A percentile compares a stretch with the other conserved stretches of the same genome.
phyloP scores from a whole-genome alignment of 1,139 yeast species.

The Zhuliangozyma blackwelliae region DNA sequence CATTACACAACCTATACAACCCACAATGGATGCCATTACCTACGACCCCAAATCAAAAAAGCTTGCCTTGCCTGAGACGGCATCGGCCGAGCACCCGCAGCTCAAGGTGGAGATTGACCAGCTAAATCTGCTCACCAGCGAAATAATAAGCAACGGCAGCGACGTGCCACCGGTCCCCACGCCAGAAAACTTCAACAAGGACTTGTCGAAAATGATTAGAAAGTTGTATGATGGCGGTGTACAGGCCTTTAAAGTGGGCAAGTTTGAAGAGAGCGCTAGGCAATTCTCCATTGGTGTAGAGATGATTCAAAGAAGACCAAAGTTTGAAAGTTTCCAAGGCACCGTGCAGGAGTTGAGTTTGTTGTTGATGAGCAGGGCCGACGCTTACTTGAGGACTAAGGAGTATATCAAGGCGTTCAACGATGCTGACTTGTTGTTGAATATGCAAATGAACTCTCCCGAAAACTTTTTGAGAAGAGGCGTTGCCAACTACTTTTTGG shows the following conservation, averaged over 20 bases:
- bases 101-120: constrained; percentile 52
- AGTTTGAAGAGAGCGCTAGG: constrained; percentile 67
- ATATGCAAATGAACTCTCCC: constrained; percentile 63
- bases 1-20: no score
- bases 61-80: constrained; percentile 23
- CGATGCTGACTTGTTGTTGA: constrained; percentile 72
- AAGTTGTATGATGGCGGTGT: constrained; percentile 75
- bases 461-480: constrained; percentile 84
- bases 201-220: constrained; percentile 61
- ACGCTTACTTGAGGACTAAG: constrained; percentile 65
- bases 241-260: constrained; percentile 55
- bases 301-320: constrained; percentile 74
- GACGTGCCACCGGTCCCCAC: constrained; percentile 72
- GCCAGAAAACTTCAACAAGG: constrained; percentile 49
- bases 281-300: constrained; percentile 75
- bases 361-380: constrained; percentile 77
- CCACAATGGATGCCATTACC: constrained; percentile 1
- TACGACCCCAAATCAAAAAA: constrained; percentile 28
- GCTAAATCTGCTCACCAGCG: constrained; percentile 58
- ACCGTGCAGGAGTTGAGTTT: constrained; percentile 73
- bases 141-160: constrained; percentile 53
- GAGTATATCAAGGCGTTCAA: constrained; percentile 70
- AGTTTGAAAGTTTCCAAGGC: constrained; percentile 80
- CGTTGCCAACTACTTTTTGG: constrained; percentile 65
- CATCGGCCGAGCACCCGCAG: constrained; percentile 18